Base-by-base conservation (phyloP, 176 grass and related monocot genomes). In the Canna indica region DNA sequence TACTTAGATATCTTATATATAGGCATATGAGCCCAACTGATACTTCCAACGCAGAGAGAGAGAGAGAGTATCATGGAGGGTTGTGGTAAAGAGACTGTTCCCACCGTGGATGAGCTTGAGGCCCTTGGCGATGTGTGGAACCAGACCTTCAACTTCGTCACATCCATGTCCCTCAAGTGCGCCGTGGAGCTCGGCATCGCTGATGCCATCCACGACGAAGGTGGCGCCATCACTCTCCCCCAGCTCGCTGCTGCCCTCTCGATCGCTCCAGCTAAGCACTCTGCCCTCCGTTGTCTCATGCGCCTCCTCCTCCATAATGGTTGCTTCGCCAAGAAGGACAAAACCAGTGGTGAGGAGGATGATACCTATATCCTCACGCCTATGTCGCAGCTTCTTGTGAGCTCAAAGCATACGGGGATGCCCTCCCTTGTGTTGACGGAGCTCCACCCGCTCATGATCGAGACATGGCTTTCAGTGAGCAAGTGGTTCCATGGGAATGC, bases 151-250 rank as follows among this genome's bases (percentile, higher is more conserved):
- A 28, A 72, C 66, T 83, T 78, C 67, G 6, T 82, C 41, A 79
- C 67, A 27, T 78, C 50, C 65, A 77, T 77, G 79, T 73, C 75
- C 12, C 41, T 88, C 33, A 58, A 33, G 24, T 79, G 79, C 64
- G 86, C 41, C 4, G 47, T 82, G 2, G 50, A 79, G 32, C 82
- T 88, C 7, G 59, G 86, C 58, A n/a, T n/a, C n/a, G n/a, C n/a
- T n/a, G n/a, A n/a, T n/a, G n/a, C n/a, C n/a, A n/a, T n/a, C n/a
- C n/a, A n/a, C n/a, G n/a, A n/a, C n/a, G n/a, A n/a, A n/a, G n/a
- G n/a, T n/a, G n/a, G n/a, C n/a, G n/a, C n/a, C n/a, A n/a, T n/a
- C n/a, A n/a, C n/a, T n/a, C n/a, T n/a, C n/a, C n/a, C n/a, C n/a
- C n/a, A n/a, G n/a, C n/a, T n/a, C n/a, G n/a, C n/a, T n/a, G n/a